Evolutionary conservation across 495 filamentous ascomycete species (phyloP).

Genomic region (Talaromyces nanjingensis): DNA sequence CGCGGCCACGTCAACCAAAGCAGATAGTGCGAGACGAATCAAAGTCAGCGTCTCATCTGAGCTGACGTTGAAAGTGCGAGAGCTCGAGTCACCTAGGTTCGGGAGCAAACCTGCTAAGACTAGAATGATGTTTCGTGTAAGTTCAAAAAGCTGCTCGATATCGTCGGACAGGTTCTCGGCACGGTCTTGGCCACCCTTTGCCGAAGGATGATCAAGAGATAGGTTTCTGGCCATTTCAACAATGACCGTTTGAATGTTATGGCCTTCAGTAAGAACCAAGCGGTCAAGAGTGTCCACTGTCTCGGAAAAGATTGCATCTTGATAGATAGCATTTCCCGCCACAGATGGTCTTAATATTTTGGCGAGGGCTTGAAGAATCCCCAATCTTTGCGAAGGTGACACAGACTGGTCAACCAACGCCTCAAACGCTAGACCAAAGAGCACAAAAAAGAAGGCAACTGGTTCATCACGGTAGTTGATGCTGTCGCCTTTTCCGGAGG

Average conservation of each 20-base stretch:
- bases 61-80: constrained; percentile 49
- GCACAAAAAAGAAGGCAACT: constrained; percentile 97
- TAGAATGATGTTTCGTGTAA: constrained; percentile 90
- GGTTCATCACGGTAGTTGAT: constrained; percentile 98
- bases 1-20: constrained; percentile 86
- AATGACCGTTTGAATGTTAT: constrained; percentile 85
- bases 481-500: constrained; percentile 54
- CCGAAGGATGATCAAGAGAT: constrained; percentile 84
- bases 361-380: constrained; percentile 85
- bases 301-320: constrained; percentile 92
- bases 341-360: constrained; percentile 94
- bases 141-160: constrained; percentile 95
- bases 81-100: constrained; percentile 71
- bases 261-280: constrained; percentile 82
- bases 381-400: constrained; percentile 72
- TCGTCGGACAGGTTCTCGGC: constrained; percentile 82
- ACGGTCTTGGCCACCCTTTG: constrained; percentile 59
- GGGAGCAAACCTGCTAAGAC: constrained; percentile 83
- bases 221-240: constrained; percentile 88
- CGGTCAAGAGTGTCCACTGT: constrained; percentile 93
- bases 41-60: constrained; percentile 75
- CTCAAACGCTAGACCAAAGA: constrained; percentile 95
- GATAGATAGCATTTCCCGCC: constrained; percentile 91
- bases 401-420: constrained; percentile 77
- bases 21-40: constrained; percentile 71